Conservation (phyloP, 805 yeast genomes). For the Teunomyces atbi region DNA sequence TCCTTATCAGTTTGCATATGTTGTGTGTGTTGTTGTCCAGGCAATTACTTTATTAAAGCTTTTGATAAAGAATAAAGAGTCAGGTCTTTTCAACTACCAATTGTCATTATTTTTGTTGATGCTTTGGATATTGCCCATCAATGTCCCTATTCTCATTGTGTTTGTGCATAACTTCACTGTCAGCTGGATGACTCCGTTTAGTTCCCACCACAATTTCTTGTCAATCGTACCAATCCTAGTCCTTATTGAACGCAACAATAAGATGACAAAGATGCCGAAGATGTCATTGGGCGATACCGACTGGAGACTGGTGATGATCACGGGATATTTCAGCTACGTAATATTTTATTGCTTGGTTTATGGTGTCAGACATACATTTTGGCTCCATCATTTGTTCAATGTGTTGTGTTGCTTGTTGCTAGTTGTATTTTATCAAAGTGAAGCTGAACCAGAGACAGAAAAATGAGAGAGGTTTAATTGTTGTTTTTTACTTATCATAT, state of each 20-base stretch:
- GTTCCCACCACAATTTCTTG: constrained; percentile 80
- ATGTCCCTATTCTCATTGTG: constrained; percentile 74
- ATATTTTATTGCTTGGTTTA: constrained; percentile 62
- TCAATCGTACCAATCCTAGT: constrained; percentile 73
- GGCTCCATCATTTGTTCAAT: constrained; percentile 78
- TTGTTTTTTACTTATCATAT: constrained; percentile 1
- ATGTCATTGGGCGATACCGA: neutral
- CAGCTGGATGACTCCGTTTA: constrained; percentile 79
- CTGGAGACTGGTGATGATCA: constrained; percentile 2
- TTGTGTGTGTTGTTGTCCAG: constrained; percentile 61
- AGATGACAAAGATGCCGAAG: constrained; percentile 47
- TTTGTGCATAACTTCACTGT: constrained; percentile 77
- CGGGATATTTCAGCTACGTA: constrained; percentile 37
- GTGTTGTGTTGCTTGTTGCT: constrained; percentile 53
- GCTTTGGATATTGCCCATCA: constrained; percentile 78
- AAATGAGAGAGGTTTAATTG: too few species aligned
- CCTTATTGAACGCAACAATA: constrained; percentile 52
- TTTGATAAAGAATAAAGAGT: constrained; percentile 6
- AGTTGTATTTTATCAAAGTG: constrained; percentile 5
- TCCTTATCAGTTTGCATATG: constrained; percentile 80
- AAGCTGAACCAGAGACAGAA: neutral
- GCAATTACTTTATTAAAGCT: constrained; percentile 46
- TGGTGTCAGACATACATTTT: constrained; percentile 80
- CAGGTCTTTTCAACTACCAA: constrained; percentile 53
- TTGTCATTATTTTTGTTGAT: constrained; percentile 62